These are phyloP conservation scores for Hypsizygus marmoreus DNA, from an alignment of 768 basidiomycete genomes.

Conservation along the genomic window DNA sequence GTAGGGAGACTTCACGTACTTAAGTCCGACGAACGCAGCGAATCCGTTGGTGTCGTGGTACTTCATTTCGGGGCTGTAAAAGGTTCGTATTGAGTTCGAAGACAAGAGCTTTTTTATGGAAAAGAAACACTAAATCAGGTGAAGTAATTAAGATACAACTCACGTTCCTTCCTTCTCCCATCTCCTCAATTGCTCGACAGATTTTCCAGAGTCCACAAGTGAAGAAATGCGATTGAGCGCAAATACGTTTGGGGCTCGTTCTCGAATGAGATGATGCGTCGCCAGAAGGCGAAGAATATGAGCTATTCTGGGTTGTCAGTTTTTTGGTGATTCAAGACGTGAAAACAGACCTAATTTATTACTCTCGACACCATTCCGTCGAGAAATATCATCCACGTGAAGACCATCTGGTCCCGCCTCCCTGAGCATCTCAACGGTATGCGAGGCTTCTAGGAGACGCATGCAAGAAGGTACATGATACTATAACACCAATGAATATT, in stretches of 20 bases:
- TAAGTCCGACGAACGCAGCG: slow-evolving; percentile 70
- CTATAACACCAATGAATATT: slow-evolving; percentile 31
- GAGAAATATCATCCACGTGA: slow-evolving; percentile 49
- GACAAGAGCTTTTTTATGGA: neutral
- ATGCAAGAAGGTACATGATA: slow-evolving; percentile 78
- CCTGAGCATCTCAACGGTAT: slow-evolving; percentile 69
- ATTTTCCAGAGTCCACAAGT: slow-evolving; percentile 68
- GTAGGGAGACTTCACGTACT: slow-evolving; percentile 40
- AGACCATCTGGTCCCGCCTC: slow-evolving; percentile 58
- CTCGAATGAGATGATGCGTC: slow-evolving; percentile 74
- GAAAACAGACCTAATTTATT: slow-evolving; percentile 50
- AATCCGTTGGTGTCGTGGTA: slow-evolving; percentile 67
- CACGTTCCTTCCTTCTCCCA: slow-evolving; percentile 44
- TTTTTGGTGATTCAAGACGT: neutral
- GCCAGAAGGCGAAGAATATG: slow-evolving; percentile 77
- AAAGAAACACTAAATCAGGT: slow-evolving; percentile 8
- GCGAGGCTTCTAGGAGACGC: slow-evolving; percentile 71
- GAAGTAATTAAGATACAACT: neutral
- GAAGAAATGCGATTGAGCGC: slow-evolving; percentile 71
- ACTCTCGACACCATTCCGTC: slow-evolving; percentile 43
- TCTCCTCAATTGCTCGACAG: slow-evolving; percentile 44
- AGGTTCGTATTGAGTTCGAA: slow-evolving; percentile 1
- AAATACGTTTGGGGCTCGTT: slow-evolving; percentile 72
- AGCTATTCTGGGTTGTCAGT: slow-evolving; percentile 37
- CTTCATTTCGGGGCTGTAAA: slow-evolving; percentile 57